Conservation (phyloP, 805 yeast species). For the Candida odintsovae region DNA sequence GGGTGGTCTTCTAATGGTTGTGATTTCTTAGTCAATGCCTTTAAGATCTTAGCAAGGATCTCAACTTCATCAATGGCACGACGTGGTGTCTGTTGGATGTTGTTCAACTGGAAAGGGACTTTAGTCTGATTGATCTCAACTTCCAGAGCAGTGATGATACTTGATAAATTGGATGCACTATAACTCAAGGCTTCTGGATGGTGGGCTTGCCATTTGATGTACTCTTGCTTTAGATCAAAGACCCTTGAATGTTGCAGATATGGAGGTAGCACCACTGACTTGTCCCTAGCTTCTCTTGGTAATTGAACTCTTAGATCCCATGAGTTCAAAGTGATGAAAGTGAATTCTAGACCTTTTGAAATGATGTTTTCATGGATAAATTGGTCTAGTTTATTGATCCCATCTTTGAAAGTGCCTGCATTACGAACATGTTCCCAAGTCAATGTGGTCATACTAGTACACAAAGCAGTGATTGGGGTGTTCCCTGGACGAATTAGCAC, state of each 20-base stretch:
- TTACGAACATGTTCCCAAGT: conserved; percentile 56
- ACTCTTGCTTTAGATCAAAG: conserved; percentile 74
- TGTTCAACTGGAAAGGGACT: conserved; percentile 15
- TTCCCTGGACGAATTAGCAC: conserved; percentile 53
- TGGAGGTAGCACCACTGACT: conserved; percentile 62
- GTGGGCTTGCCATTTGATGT: conserved; percentile 61
- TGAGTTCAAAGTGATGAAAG: conserved; percentile 60
- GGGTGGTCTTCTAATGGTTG: conserved; percentile 43
- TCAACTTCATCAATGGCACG: conserved; percentile 43
- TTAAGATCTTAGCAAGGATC: conserved; percentile 39
- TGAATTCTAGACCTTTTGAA: conserved; percentile 42
- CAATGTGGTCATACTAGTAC: conserved; percentile 45
- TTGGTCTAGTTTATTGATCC: conserved; percentile 48
- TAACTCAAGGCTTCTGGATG: conserved; percentile 42
- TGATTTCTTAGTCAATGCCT: conserved; percentile 41
- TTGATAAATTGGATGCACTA: conserved; percentile 23
- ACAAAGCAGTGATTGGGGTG: conserved; percentile 58
- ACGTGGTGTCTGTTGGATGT: conserved; percentile 24
- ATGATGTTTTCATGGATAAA: conserved; percentile 40
- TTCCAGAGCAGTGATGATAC: conserved; percentile 25
- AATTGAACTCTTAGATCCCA: conserved; percentile 74
- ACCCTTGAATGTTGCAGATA: conserved; percentile 71
- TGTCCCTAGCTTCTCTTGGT: conserved; percentile 77
- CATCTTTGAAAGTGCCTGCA: conserved; percentile 59
- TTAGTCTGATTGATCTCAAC: conserved; percentile 17